These are phyloP conservation scores for Penicillium psychrosexuale DNA, from an alignment of 2,329 filamentous ascomycete genomes.

Conservation along the genomic window DNA sequence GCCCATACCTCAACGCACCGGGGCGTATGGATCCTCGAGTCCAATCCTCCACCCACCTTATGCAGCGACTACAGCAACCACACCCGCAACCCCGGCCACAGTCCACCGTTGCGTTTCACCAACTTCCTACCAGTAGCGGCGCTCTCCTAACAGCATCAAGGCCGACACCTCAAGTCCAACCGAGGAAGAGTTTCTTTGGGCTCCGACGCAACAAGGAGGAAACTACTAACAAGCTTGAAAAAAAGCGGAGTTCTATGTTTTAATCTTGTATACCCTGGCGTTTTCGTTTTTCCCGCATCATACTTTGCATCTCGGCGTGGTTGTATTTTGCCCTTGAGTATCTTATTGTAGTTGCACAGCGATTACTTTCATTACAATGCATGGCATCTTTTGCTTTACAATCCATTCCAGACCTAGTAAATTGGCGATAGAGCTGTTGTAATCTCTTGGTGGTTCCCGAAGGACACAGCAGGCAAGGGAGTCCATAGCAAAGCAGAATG, in stretches of 20 bases:
- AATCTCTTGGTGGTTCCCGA: too few relatives aligned
- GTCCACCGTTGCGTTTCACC: slow-evolving; percentile 18
- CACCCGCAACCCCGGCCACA: slow-evolving; percentile 13
- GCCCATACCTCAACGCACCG: slow-evolving; percentile 20
- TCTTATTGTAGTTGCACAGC: neutral
- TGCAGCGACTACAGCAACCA: slow-evolving; percentile 14
- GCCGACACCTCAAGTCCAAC: slow-evolving; percentile 26
- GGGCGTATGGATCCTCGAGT: slow-evolving; percentile 15
- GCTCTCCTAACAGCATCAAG: slow-evolving; percentile 6
- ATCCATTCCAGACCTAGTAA: neutral
- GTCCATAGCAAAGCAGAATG: too few relatives aligned
- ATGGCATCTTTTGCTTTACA: neutral
- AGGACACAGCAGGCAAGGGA: too few relatives aligned
- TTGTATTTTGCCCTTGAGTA: neutral
- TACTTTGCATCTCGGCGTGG: neutral
- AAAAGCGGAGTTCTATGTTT: slow-evolving; percentile 50
- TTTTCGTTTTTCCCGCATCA: neutral
- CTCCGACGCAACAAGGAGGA: slow-evolving; percentile 39
- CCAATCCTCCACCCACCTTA: slow-evolving; percentile 21
- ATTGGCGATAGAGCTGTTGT: neutral
- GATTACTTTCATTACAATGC: neutral
- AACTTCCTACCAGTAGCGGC: slow-evolving; percentile 13
- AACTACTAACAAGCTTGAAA: slow-evolving; percentile 35
- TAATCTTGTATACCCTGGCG: slow-evolving; percentile 26
- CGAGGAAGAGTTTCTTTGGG: slow-evolving; percentile 48